These are phyloP conservation scores for Schizopora paradoxa DNA, from an alignment of 1,284 basidiomycete genomes.

Conservation along the genomic window DNA sequence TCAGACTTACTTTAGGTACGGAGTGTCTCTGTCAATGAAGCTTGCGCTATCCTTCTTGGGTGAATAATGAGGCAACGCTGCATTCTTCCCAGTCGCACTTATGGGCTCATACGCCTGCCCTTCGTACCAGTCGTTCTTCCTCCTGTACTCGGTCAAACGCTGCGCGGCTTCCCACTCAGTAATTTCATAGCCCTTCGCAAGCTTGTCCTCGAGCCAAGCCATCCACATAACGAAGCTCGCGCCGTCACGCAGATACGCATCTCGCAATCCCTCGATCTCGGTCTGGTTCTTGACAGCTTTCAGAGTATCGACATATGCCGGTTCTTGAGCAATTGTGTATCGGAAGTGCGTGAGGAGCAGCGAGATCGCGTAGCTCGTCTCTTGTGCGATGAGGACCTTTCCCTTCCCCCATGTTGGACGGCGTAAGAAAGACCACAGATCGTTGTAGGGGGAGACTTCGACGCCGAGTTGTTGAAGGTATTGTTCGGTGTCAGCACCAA, in stretches of 20 bases:
- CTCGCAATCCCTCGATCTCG: slow-evolving; percentile 79
- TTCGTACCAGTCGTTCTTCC: slow-evolving; percentile 72
- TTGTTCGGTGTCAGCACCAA: slow-evolving; percentile 44
- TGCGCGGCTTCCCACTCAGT: slow-evolving; percentile 91
- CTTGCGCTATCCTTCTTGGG: slow-evolving; percentile 68
- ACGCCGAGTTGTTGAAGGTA: slow-evolving; percentile 62
- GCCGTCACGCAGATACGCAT: slow-evolving; percentile 88
- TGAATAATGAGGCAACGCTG: slow-evolving; percentile 90
- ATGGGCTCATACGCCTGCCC: slow-evolving; percentile 94
- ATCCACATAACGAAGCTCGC: slow-evolving; percentile 87
- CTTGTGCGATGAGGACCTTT: slow-evolving; percentile 66
- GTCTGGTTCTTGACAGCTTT: slow-evolving; percentile 86
- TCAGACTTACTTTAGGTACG: slow-evolving; percentile 80
- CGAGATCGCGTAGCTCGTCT: slow-evolving; percentile 74
- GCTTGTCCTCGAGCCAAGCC: slow-evolving; percentile 85
- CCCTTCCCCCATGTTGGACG: slow-evolving; percentile 70
- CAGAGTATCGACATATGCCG: slow-evolving; percentile 68
- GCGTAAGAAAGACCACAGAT: slow-evolving; percentile 75
- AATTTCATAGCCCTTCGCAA: slow-evolving; percentile 72
- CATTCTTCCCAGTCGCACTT: slow-evolving; percentile 86
- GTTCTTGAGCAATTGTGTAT: slow-evolving; percentile 50
- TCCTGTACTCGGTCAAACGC: slow-evolving; percentile 75
- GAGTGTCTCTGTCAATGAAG: slow-evolving; percentile 71
- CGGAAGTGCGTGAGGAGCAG: slow-evolving; percentile 75
- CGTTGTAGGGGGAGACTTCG: slow-evolving; percentile 64